Evolutionary conservation across 1,284 basidiomycete genomes (phyloP).

Genomic region (Tilletia indica): DNA sequence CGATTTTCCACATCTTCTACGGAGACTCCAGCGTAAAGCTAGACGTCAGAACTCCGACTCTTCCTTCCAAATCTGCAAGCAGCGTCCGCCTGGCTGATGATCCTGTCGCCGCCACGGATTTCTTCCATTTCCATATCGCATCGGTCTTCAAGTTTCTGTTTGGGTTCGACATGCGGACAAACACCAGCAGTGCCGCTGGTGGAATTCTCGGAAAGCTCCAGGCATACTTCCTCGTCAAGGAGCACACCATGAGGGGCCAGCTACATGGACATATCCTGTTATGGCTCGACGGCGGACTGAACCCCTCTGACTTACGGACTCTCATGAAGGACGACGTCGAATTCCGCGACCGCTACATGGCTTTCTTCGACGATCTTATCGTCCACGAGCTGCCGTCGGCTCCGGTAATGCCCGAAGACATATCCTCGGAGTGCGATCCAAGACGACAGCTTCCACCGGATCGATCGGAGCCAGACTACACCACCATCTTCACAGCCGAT

Average conservation of each 20-base stretch:
- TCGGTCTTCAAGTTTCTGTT: neutral
- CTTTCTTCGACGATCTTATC: neutral
- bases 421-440: too few species aligned
- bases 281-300: neutral
- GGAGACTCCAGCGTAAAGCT: neutral
- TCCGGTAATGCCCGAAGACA: too few species aligned
- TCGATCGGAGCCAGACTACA: neutral
- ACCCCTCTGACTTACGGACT: neutral
- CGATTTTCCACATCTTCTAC: neutral
- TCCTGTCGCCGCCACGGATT: neutral
- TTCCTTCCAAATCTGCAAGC: neutral
- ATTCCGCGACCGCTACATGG: neutral
- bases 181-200: neutral
- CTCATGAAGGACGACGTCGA: neutral
- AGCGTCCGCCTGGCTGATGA: neutral
- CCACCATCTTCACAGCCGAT: too few species aligned
- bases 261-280: neutral
- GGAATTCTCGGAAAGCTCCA: neutral
- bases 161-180: neutral
- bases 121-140: neutral
- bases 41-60: neutral
- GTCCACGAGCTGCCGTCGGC: neutral
- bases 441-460: neutral
- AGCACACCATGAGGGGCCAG: neutral
- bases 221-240: neutral